Base-by-base conservation (phyloP, 1,284 basidiomycete species). In the Ceratobasidium sp. region DNA sequence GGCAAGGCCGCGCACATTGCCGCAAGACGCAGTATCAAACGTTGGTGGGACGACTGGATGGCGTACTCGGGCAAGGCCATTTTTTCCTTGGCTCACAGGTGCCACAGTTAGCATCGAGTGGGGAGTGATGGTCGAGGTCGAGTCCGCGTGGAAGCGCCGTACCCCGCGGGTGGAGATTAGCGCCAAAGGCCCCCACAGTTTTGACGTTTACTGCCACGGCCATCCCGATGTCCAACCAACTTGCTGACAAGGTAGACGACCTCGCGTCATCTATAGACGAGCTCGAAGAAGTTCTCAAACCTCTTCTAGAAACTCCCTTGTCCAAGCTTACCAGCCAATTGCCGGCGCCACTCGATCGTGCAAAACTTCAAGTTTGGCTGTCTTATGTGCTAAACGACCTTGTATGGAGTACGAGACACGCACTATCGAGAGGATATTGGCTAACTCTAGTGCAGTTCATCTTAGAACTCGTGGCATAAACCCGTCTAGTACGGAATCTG, bases 361-460 rank as follows among this genome's bases (percentile, higher is more conserved):
- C 91, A 32, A 92, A 92, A 78, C 79, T 93, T 8, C 89, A 93
- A 74, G 88, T 89, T 5, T 82, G 87, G 41, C 78, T 93, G 34
- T 89, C 91, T 12, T 93, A 94, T 79, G 82, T 92, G 21, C 84
- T 91, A 2, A 92, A 94, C 76, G 92, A 93, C 79, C 84, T 94
- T 18, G 82, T 92, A n/a, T 93, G 92, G 81, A 89, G 92, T 92
- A 75, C 74, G 87, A 83, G 1, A 60, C 55, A 32, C 39, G 64
- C 70, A 50, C 36, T 70, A 57, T 36, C 36, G 43, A 34, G n/a
- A 45, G 55, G 50, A 74, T 39, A 58, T 6, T 30, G 9, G 6
- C 34, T 72, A 10, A 72, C 41, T 36, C 43, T 32, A 12, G 74
- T 1, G 12, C 60, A 93, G 92, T 93, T 55, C 92, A 92, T 79